Evolutionary conservation across 164 flowering plant species (phyloP), one percentile per base, ranked within the genome.

Genomic region (Sedum album): DNA sequence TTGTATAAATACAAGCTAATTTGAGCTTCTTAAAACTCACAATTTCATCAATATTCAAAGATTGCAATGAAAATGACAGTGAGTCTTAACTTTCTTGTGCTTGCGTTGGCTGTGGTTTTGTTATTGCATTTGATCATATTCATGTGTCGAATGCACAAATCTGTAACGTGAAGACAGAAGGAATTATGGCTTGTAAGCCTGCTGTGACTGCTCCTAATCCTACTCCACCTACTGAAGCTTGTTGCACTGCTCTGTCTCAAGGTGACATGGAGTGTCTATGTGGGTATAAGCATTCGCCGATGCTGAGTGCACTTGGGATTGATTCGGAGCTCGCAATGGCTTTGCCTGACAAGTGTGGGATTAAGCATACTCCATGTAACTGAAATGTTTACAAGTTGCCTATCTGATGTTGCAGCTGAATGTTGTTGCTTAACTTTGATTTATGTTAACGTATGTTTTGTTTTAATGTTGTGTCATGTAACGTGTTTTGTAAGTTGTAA

Each of bases 331-430:
- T 82, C 51, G 88, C 88, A 39, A 53, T 82, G 74, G 73, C 80
- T 70, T 85, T 86, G 13, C 88, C 88, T 53, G 61, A 21, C 15
- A 84, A 83, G 75, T 86, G 91, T 79, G 77, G 77, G 21, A 68
- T 86, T 31, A 17, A 48, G 55, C 55, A 48, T 48, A 23, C n/a
- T 48, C 21, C 55, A 18, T 48, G 55, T 48, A 48, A 48, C 55
- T 48, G 55, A 48, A n/a, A n/a, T n/a, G 55, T 48, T n/a, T 48
- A 4, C 55, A 14, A 18, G 6, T 48, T 17, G 7, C 18, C 18
- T 48, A n/a, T 48, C n/a, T 48, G 38, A 35, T 35, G 38, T 14
- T n/a, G n/a, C n/a, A n/a, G n/a, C n/a, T n/a, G n/a, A n/a, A n/a
- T n/a, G n/a, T n/a, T n/a, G n/a, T n/a, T n/a, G n/a, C n/a, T n/a